phyloP scores from a whole-genome alignment of 352 stramenopile genomes.

The Saprolegnia diclina region DNA sequence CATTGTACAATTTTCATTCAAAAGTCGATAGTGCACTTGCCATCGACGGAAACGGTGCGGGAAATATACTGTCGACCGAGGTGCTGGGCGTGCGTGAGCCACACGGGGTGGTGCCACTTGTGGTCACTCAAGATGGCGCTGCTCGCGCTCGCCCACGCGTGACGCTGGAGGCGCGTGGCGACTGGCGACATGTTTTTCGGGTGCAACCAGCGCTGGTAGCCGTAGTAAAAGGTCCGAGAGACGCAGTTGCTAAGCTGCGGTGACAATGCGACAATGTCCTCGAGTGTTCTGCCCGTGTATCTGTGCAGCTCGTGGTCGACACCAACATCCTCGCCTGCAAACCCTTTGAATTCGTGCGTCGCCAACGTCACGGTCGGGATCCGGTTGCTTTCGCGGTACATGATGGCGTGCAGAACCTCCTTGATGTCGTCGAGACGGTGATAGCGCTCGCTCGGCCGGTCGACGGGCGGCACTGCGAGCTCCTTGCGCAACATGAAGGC shows the following conservation, averaged over 20 bases:
- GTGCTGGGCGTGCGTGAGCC: slow-evolving; percentile 7
- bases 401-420: neutral
- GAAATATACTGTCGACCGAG: slow-evolving; percentile 11
- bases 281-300: neutral
- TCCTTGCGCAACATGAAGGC: neutral
- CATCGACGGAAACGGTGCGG: neutral
- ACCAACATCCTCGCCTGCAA: neutral
- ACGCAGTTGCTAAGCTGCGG: neutral
- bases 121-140: neutral
- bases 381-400: neutral
- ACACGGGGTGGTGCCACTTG: neutral
- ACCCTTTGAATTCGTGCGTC: slow-evolving; percentile 3
- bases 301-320: slow-evolving; percentile 19
- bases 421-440: neutral
- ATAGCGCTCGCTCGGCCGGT: neutral
- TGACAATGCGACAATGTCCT: neutral
- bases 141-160: neutral
- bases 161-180: neutral
- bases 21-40: slow-evolving; percentile 3
- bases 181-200: slow-evolving; percentile 9
- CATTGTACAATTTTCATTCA: too few relatives aligned
- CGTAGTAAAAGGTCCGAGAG: neutral
- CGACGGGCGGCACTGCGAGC: neutral
- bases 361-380: neutral
- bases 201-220: slow-evolving; percentile 23